Conservation (phyloP, 768 basidiomycete species). For the Kwoniella europaea region DNA sequence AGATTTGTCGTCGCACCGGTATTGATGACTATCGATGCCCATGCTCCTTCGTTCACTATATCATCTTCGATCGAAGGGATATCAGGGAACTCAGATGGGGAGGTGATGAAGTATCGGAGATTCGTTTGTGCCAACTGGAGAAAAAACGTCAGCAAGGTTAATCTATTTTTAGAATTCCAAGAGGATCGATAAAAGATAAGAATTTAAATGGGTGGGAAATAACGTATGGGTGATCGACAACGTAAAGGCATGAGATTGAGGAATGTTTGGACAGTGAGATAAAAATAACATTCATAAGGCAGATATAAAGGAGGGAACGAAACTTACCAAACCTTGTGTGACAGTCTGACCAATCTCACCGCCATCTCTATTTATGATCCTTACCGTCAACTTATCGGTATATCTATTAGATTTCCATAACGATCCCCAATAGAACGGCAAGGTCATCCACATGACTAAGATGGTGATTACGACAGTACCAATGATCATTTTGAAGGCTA, state of each 20-base stretch:
- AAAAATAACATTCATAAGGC: not conserved
- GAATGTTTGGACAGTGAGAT: not conserved
- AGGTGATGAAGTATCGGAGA: slow-evolving; percentile 50
- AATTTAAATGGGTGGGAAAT: not conserved
- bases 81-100: slow-evolving; percentile 42
- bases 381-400: slow-evolving; percentile 59
- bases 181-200: not conserved
- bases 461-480: slow-evolving; percentile 55
- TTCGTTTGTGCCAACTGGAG: slow-evolving; percentile 33
- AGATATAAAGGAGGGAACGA: slow-evolving; percentile 9
- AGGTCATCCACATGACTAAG: slow-evolving; percentile 60
- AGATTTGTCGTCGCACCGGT: slow-evolving; percentile 58
- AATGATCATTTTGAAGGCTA: slow-evolving; percentile 56
- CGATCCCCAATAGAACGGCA: slow-evolving; percentile 60
- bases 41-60: slow-evolving; percentile 59
- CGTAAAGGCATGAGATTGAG: not conserved
- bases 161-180: not conserved
- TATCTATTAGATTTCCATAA: slow-evolving; percentile 53
- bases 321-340: slow-evolving; percentile 48
- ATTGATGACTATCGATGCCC: slow-evolving; percentile 62
- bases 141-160: slow-evolving; percentile 10
- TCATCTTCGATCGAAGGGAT: slow-evolving; percentile 55
- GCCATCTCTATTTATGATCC: slow-evolving; percentile 61
- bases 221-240: not conserved
- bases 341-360: slow-evolving; percentile 57